Base-by-base conservation (phyloP, 2,329 filamentous ascomycete species). In the Nigrospora oryzae region DNA sequence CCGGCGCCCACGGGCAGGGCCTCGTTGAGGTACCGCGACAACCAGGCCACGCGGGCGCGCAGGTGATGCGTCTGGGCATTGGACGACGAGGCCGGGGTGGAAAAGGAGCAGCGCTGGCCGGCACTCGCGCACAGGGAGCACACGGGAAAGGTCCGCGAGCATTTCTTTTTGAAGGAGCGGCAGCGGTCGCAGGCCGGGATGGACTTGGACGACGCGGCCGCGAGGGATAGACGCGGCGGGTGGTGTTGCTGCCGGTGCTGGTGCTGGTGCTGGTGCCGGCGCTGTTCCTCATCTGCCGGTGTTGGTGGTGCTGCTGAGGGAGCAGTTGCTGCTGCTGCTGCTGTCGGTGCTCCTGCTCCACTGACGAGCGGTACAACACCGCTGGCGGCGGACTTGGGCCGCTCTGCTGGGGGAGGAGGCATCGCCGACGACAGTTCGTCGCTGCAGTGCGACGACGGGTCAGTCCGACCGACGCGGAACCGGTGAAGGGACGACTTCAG, bases 131-230 rank as follows among this genome's bases (percentile, higher is more conserved):
- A 70, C 2, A 67, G 57, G 5, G 61, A 58, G 51, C 68, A 71
- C 13, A 57, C 56, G 19, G 63, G 68, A 49, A 63, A 63, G 1
- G 65, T 67, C 34, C 66, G 60, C 38, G 63, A 68, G 51, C 68
- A 71, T 46, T 65, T 68, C 58, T 71, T 71, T 56, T 71, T 71
- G 53, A 69, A 67, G 49, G 57, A 62, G 38, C 68, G 65, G 51
- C 68, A 71, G 34, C 68, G 61, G 43, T 68, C 64, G 50, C 68
- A 71, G 12, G 67, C 61, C 42, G 56, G 54, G 28, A 55, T 57
- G 45, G 51, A 42, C 43, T 51, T 55, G 39, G 49, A 45, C 15
- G 54, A 52, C 36, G 59, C 53, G 40, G 57, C 52, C 43, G 56
- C 55, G 50, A 47, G 50, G 50, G 49, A 52, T 51, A 43, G 56